Conservation (phyloP, 257 asterid genomes). For the Fraxinus anomala region DNA sequence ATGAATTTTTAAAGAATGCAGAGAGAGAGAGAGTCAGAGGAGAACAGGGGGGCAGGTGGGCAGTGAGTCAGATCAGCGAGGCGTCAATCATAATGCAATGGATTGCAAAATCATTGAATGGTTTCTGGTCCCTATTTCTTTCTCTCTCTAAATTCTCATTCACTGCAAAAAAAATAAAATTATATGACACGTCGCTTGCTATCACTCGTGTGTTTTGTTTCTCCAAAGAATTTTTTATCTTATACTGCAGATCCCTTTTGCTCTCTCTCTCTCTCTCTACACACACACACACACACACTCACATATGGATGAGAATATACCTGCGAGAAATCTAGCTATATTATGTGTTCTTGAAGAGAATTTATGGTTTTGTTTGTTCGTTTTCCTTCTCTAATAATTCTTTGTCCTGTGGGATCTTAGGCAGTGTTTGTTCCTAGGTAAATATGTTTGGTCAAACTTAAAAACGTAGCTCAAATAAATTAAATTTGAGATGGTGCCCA, state of each 20-base stretch:
- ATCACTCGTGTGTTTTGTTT: neutral
- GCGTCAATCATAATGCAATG: conserved; percentile 55
- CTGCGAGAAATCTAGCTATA: conserved; percentile 45
- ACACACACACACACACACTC: too few species aligned
- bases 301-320: neutral
- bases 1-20: conserved; percentile 30
- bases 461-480: neutral
- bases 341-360: conserved; percentile 19
- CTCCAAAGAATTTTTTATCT: neutral
- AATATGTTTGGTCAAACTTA: neutral
- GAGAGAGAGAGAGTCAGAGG: conserved; percentile 28
- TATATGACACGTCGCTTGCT: conserved; percentile 32
- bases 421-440: neutral
- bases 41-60: conserved; percentile 23
- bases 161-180: neutral
- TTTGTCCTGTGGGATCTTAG: neutral
- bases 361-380: neutral
- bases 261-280: neutral
- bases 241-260: neutral
- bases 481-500: too few species aligned
- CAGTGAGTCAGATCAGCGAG: conserved; percentile 44
- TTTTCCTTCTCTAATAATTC: neutral
- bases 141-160: conserved; percentile 19
- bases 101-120: conserved; percentile 60
- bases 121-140: conserved; percentile 32